Base-by-base conservation (phyloP, 441 rosid genomes). In the Isatis lusitanica region DNA sequence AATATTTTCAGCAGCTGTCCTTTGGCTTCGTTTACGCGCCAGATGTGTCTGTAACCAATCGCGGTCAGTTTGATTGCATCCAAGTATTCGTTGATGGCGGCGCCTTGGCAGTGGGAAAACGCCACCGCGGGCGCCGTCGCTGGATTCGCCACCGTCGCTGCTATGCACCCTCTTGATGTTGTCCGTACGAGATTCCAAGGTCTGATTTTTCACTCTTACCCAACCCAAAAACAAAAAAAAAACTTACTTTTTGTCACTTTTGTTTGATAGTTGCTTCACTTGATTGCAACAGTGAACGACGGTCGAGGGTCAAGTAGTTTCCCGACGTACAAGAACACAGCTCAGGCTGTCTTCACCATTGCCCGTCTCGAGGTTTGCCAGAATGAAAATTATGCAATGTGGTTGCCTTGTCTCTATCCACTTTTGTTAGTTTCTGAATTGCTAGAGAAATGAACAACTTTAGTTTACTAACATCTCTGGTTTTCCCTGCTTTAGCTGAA, bases 171-270 rank as follows among this genome's bases (percentile, higher is more conserved):
- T 12, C 92, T 94, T 13, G 98, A 94, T 78, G 93, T 94, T 59
- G 97, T 92, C 39, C 94, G 96, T 21, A 90, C 97, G 13, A 85
- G 97, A 58, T 94, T 94, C 75, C 97, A 90, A 88, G 98, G 98
- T 92, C 46, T 62, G 63, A 0, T 36, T n/a, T 13, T 13, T 59
- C 16, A 26, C n/a, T 42, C 33, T 38, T 6, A 52, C 30, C 9
- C 17, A 43, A 43, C 47, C 12, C n/a, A n/a, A 43, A 43, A 44
- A 16, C 3, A 3, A 7, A 7, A 44, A 24, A 21, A 35, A 24
- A 0, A 39, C 3, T 7, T 38, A 1, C 30, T 50, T 57, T 42
- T 44, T 35, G 12, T 47, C 47, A 65, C 1, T 42, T 10, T 66
- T 17, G 12, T 62, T 48, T 66, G 36, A 55, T 30, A 30, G 36